phyloP scores from a whole-genome alignment of 2,329 filamentous ascomycete species.

The Cercospora sp. region DNA sequence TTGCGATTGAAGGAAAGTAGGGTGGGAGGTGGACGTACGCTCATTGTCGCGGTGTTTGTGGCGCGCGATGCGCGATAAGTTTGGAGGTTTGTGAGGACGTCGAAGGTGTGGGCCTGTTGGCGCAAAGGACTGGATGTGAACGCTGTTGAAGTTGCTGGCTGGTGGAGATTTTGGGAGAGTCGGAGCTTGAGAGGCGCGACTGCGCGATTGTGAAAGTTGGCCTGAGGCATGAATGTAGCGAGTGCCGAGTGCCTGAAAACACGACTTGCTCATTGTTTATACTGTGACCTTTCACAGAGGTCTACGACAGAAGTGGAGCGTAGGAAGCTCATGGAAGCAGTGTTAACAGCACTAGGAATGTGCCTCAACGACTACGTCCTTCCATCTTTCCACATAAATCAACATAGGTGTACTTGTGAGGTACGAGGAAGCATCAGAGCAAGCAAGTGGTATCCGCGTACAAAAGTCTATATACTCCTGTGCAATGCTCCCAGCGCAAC shows the following conservation, averaged over 20 bases:
- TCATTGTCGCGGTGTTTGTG: slow-evolving; percentile 27
- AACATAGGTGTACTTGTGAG: no score
- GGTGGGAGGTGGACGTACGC: slow-evolving; percentile 20
- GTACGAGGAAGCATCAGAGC: not conserved
- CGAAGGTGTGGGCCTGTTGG: not conserved
- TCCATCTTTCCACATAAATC: no score
- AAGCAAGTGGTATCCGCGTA: slow-evolving; percentile 17
- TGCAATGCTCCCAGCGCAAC: slow-evolving; percentile 15
- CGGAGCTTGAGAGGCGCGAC: not conserved
- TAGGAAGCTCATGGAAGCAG: not conserved
- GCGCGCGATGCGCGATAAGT: not conserved
- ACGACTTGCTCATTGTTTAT: not conserved
- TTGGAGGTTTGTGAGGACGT: not conserved
- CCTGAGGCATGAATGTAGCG: not conserved
- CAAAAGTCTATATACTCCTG: slow-evolving; percentile 16
- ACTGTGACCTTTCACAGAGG: not conserved
- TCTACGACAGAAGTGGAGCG: not conserved
- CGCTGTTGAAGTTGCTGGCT: not conserved
- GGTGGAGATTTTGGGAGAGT: not conserved
- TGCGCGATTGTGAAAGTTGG: not conserved
- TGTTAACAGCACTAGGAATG: no score
- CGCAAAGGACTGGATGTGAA: not conserved
- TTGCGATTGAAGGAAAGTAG: not conserved
- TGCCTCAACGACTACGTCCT: no score
- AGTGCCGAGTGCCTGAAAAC: not conserved